Evolutionary conservation across 2,329 filamentous ascomycete species (phyloP).

Genomic region (Teratosphaeria epicoccoides): DNA sequence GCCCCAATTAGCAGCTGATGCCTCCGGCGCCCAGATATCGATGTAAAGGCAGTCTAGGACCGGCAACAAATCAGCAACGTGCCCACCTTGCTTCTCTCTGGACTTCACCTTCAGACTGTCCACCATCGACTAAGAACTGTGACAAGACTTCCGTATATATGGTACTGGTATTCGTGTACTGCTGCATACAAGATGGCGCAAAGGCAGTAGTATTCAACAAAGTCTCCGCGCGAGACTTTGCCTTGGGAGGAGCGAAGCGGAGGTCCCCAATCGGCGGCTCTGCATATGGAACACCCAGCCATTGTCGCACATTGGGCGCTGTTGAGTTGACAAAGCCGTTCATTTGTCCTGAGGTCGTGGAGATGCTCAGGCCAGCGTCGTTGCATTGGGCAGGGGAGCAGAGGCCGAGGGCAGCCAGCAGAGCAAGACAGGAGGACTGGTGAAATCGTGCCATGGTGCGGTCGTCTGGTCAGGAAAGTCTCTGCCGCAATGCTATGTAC

Average conservation of each 20-base stretch:
- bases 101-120: slow-evolving; percentile 1
- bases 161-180: background rate
- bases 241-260: slow-evolving; percentile 33
- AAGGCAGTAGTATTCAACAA: background rate
- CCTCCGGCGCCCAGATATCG: slow-evolving; percentile 3
- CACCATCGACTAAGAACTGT: background rate
- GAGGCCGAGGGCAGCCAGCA: background rate
- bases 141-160: background rate
- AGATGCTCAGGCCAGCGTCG: background rate
- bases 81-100: background rate
- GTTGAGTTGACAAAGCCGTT: background rate
- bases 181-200: background rate
- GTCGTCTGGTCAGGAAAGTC: too few species aligned
- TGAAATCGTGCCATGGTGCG: background rate
- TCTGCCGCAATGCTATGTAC: background rate
- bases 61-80: background rate
- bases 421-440: background rate
- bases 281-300: slow-evolving; percentile 47
- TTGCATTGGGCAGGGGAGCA: background rate
- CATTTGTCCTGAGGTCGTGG: background rate
- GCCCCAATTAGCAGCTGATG: background rate
- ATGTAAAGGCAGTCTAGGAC: slow-evolving; percentile 5
- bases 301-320: slow-evolving; percentile 18
- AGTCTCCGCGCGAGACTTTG: background rate
- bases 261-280: slow-evolving; percentile 43